phyloP scores from a whole-genome alignment of 768 basidiomycete species.

The Mrakia blollopis region DNA sequence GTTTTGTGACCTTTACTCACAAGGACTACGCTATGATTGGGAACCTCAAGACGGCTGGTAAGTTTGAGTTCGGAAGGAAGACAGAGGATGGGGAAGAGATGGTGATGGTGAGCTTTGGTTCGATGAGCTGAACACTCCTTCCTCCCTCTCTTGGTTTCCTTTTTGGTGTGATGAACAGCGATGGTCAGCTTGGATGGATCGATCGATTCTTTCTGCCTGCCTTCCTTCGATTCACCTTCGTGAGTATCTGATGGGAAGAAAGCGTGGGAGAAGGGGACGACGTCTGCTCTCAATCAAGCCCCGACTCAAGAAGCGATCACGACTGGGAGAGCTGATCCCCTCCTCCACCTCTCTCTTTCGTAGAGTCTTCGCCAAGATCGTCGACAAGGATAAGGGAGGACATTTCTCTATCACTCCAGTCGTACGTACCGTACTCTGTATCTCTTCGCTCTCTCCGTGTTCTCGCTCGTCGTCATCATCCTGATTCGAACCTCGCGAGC shows the following conservation, averaged over 20 bases:
- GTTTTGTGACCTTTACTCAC: not conserved
- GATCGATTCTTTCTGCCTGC: conserved; percentile 71
- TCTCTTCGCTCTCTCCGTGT: conserved; percentile 37
- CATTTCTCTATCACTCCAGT: conserved; percentile 84
- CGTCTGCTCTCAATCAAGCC: not conserved
- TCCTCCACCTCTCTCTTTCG: not conserved
- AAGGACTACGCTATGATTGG: conserved; percentile 45
- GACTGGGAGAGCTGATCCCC: too few species aligned
- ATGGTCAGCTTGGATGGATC: conserved; percentile 47
- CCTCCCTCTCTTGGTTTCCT: not conserved
- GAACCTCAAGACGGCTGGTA: conserved; percentile 42
- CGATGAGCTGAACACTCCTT: not conserved
- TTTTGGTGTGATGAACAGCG: conserved; percentile 26
- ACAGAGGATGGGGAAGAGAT: not conserved
- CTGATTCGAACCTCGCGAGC: conserved; percentile 45
- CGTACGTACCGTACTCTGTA: too few species aligned
- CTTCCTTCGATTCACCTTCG: conserved; percentile 85
- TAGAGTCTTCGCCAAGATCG: conserved; percentile 30
- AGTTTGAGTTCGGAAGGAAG: not conserved
- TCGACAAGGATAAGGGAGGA: conserved; percentile 57
- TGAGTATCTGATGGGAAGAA: conserved; percentile 15
- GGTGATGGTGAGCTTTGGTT: too few species aligned
- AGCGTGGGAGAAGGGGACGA: not conserved
- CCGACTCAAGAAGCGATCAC: too few species aligned
- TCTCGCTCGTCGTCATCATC: not conserved